Evolutionary conservation across 163 green algal genomes (phyloP).

Genomic region (Scenedesmus sp.): DNA sequence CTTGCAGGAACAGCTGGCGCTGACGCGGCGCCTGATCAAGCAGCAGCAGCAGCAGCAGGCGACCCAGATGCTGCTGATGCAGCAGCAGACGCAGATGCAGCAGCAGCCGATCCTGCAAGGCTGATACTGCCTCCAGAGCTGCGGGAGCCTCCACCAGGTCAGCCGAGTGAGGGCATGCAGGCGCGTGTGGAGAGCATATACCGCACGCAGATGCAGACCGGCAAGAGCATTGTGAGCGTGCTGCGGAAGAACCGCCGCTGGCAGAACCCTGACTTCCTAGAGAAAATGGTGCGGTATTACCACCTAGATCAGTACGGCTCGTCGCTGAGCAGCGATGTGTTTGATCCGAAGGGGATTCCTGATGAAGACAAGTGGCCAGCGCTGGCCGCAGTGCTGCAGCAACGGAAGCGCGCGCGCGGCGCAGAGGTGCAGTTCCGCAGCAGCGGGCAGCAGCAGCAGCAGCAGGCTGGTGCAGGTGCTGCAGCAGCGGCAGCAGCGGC

Average conservation of each 20-base stretch:
- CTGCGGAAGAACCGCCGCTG: constrained; percentile 42
- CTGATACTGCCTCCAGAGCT: constrained; percentile 41
- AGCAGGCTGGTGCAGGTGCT: neutral
- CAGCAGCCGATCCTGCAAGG: neutral
- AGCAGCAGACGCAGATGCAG: neutral
- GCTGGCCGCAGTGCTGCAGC: neutral
- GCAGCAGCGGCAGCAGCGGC: neutral
- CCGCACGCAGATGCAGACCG: constrained; percentile 12
- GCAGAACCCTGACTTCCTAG: constrained; percentile 57
- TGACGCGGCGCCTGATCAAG: neutral
- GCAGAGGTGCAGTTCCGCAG: constrained; percentile 34
- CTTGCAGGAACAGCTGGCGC: neutral
- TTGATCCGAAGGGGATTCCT: constrained; percentile 47
- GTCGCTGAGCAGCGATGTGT: constrained; percentile 46
- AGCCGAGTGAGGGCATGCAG: neutral
- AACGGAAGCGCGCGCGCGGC: constrained; percentile 24
- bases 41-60: constrained; percentile 22
- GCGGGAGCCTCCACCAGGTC: constrained; percentile 8
- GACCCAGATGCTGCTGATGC: neutral
- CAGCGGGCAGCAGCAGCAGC: constrained; percentile 21
- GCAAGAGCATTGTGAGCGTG: constrained; percentile 16
- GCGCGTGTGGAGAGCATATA: constrained; percentile 23
- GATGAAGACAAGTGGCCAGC: constrained; percentile 47
- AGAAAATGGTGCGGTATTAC: constrained; percentile 56
- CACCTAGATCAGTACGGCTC: constrained; percentile 54